Evolutionary conservation across 129 eudicot genomes (phyloP), one percentile per base, ranked within the genome.

Genomic region (Tanacetum coccineum): DNA sequence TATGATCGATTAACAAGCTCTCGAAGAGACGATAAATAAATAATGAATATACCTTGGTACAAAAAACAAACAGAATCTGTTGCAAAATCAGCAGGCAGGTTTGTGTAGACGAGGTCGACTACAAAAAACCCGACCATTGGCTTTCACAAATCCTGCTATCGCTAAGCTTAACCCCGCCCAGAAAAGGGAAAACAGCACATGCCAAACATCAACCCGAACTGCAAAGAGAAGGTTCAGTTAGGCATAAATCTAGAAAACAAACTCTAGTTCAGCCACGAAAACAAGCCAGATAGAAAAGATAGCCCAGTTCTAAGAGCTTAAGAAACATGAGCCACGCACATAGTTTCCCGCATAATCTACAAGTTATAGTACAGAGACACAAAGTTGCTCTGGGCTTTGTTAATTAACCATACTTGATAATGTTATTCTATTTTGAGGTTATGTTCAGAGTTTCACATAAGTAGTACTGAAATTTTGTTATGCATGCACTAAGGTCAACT

Each of bases 121-220:
- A 70, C 96, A 89, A 78, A 89, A 93, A 53, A 77, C 68, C 53
- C 95, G 87, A 17, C 96, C 96, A 66, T 89, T 87, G 62, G 92
- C 80, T 78, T 70, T 93, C 77, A 93, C 96, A 9, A 84, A 74
- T 62, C 80, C 77, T 10, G 83, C 90, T 70, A 93, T 79, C 18
- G 51, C 92, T 76, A 89, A 22, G 73, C 96, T 93, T 76, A 82
- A 21, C 75, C 95, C 78, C 20, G 93, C 96, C 95, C 95, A 89
- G 49, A 89, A 62, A 30, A 89, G 65, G 1, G 99, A 86, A 81
- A 82, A 81, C 25, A 87, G 71, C 54, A 89, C 44, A 57, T 87
- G 79, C 81, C 88, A 76, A 9, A 48, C 10, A 79, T 78, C 81
- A 58, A 71, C 26, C 44, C 74, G 86, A 72, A 75, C 98, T 93